A percentile compares a stretch with the other conserved stretches of the same genome.
phyloP scores from a whole-genome alignment of 1,284 basidiomycete genomes.

The Cryptococcus amylolentus region DNA sequence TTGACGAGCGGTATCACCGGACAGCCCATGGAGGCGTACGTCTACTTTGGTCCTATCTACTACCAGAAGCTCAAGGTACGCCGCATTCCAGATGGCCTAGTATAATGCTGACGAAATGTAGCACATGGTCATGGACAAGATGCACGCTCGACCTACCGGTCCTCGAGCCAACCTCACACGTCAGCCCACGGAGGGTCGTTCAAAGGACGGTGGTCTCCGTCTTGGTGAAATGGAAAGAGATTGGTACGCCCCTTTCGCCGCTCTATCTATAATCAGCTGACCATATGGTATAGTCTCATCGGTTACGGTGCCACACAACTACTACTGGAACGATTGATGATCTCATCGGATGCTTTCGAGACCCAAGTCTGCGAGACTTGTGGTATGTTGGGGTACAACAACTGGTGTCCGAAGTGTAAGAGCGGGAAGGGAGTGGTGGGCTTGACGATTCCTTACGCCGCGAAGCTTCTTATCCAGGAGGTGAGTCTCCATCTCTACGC shows the following conservation, averaged over 20 bases:
- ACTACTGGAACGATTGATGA: conserved; percentile 93
- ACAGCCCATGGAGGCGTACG: conserved; percentile 91
- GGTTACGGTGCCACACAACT: conserved; percentile 96
- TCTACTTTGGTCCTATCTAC: conserved; percentile 98
- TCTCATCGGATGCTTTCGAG: conserved; percentile 95
- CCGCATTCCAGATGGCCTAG: conserved; percentile 1
- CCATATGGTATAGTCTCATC: conserved; percentile 59
- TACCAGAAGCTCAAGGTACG: conserved; percentile 65
- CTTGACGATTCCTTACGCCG: conserved; percentile 96
- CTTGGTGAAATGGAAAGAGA: conserved; percentile 99
- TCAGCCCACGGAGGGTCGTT: conserved; percentile 97
- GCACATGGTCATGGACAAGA: conserved; percentile 99
- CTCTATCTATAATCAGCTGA: conserved; percentile 1
- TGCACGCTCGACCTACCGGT: conserved; percentile 96
- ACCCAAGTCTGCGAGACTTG: conserved; percentile 94
- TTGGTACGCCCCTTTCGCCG: conserved; percentile 52
- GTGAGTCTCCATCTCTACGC: conserved; percentile 52
- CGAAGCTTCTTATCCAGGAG: conserved; percentile 96
- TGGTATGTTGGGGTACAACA: conserved; percentile 91
- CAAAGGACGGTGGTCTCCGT: conserved; percentile 92
- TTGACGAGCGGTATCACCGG: conserved; percentile 97
- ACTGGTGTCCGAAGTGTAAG: conserved; percentile 92
- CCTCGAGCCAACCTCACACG: conserved; percentile 94
- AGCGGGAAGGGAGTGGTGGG: conserved; percentile 93
- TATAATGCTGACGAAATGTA: conserved; percentile 12